A percentile compares a stretch with the other conserved stretches of the same genome.
phyloP scores from a whole-genome alignment of 2,329 filamentous ascomycete species.

The Penicillium frequentans region DNA sequence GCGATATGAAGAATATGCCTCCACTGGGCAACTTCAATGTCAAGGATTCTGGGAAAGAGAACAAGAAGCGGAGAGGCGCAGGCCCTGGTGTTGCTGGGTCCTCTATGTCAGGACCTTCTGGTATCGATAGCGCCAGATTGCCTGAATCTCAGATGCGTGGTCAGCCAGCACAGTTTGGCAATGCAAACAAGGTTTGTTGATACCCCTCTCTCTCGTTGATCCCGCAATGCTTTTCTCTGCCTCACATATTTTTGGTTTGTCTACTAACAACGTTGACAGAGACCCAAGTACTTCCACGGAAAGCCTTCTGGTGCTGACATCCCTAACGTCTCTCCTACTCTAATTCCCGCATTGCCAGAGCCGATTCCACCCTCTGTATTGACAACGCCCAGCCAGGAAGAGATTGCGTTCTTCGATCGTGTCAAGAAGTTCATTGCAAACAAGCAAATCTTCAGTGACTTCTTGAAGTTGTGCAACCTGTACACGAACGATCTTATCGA shows the following conservation, averaged over 20 bases:
- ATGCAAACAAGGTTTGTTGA: conserved; percentile 53
- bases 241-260: neutral
- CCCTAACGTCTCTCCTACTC: conserved; percentile 73
- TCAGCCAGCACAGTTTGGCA: conserved; percentile 40
- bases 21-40: conserved; percentile 92
- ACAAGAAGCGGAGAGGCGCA: conserved; percentile 77
- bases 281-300: conserved; percentile 72
- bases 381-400: conserved; percentile 74
- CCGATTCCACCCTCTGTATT: conserved; percentile 76
- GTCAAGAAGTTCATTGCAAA: conserved; percentile 96
- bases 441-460: conserved; percentile 89
- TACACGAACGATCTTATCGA: conserved; percentile 93
- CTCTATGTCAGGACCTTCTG: conserved; percentile 35
- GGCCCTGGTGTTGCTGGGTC: conserved; percentile 39
- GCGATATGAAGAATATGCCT: conserved; percentile 68
- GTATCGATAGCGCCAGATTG: conserved; percentile 32
- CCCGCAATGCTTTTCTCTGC: neutral
- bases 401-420: conserved; percentile 90
- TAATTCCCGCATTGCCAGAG: conserved; percentile 85
- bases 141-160: conserved; percentile 36
- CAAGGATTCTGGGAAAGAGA: conserved; percentile 81
- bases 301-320: conserved; percentile 59
- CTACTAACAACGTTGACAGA: conserved; percentile 52
- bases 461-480: conserved; percentile 93
- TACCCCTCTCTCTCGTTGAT: neutral